phyloP scores from a whole-genome alignment of 257 asterid genomes.

The Solanum medicagineum region DNA sequence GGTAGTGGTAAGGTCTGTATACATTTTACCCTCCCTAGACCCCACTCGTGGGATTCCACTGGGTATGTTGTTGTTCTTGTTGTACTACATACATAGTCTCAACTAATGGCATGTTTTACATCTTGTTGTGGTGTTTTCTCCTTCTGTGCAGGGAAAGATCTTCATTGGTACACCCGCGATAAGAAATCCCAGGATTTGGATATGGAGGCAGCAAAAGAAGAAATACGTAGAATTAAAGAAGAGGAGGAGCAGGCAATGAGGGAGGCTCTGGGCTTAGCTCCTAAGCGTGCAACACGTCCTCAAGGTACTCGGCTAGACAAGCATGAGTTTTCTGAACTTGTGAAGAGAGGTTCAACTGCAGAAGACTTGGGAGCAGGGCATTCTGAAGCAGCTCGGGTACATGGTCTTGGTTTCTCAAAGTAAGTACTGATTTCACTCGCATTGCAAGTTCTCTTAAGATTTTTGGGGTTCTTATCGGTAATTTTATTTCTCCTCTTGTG shows the following conservation, averaged over 20 bases:
- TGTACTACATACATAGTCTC: background rate
- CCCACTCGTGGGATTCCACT: too few relatives aligned
- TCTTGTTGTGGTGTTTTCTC: background rate
- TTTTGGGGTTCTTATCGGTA: background rate
- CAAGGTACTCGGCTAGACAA: conserved; percentile 79
- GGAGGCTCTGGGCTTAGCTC: conserved; percentile 96
- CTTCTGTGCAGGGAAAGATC: conserved; percentile 67
- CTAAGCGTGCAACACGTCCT: conserved; percentile 55
- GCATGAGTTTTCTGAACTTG: conserved; percentile 87
- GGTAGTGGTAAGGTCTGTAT: too few relatives aligned
- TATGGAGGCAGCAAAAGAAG: conserved; percentile 64
- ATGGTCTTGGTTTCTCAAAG: conserved; percentile 87
- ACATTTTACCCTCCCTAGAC: too few relatives aligned
- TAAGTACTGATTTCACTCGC: conserved; percentile 10
- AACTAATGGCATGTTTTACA: background rate
- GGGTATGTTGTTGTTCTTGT: too few relatives aligned
- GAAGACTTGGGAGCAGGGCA: conserved; percentile 99
- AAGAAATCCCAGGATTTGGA: conserved; percentile 36
- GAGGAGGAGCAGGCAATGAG: conserved; percentile 99
- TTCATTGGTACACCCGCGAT: conserved; percentile 79
- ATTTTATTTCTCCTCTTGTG: background rate
- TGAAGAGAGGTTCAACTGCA: conserved; percentile 89
- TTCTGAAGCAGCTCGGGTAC: conserved; percentile 92
- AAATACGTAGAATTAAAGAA: conserved; percentile 82
- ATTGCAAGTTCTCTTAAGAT: background rate